Evolutionary conservation across 768 basidiomycete genomes (phyloP).

Genomic region (Boletellus emodensis): DNA sequence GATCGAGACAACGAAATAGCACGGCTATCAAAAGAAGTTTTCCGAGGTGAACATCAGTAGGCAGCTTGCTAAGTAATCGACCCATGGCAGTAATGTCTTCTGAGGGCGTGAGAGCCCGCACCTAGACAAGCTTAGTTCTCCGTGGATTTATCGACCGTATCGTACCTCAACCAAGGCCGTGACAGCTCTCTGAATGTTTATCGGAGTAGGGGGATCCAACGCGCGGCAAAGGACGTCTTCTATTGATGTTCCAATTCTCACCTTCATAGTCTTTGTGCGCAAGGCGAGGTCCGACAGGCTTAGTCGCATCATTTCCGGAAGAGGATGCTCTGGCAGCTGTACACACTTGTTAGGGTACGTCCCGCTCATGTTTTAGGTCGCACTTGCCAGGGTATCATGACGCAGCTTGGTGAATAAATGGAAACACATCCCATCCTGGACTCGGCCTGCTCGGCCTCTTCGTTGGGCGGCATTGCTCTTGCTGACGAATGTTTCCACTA

Average conservation of each 20-base stretch:
- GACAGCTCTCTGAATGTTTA: slow-evolving; percentile 89
- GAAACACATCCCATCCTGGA: slow-evolving; percentile 85
- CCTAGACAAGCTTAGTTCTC: slow-evolving; percentile 39
- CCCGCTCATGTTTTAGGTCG: neutral
- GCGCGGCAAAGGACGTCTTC: slow-evolving; percentile 87
- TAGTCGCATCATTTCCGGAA: slow-evolving; percentile 93
- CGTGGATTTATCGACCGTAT: neutral
- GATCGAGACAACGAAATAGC: slow-evolving; percentile 86
- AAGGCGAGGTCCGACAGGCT: slow-evolving; percentile 89
- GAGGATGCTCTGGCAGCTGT: slow-evolving; percentile 84
- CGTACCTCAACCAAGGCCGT: slow-evolving; percentile 84
- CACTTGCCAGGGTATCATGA: slow-evolving; percentile 69
- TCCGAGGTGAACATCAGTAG: slow-evolving; percentile 93
- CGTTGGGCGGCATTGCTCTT: slow-evolving; percentile 88
- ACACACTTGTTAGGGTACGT: neutral
- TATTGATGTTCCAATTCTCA: slow-evolving; percentile 79
- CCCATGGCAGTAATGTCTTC: slow-evolving; percentile 98
- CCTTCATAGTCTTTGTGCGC: slow-evolving; percentile 90
- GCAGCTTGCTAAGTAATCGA: slow-evolving; percentile 81
- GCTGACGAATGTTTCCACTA: slow-evolving; percentile 89
- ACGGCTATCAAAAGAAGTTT: slow-evolving; percentile 87
- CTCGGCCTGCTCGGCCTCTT: slow-evolving; percentile 88
- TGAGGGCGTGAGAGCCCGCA: slow-evolving; percentile 74
- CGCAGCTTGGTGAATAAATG: slow-evolving; percentile 90
- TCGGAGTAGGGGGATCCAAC: slow-evolving; percentile 79